Evolutionary conservation across 1,284 basidiomycete genomes (phyloP).

Genomic region (Chiua sp.): DNA sequence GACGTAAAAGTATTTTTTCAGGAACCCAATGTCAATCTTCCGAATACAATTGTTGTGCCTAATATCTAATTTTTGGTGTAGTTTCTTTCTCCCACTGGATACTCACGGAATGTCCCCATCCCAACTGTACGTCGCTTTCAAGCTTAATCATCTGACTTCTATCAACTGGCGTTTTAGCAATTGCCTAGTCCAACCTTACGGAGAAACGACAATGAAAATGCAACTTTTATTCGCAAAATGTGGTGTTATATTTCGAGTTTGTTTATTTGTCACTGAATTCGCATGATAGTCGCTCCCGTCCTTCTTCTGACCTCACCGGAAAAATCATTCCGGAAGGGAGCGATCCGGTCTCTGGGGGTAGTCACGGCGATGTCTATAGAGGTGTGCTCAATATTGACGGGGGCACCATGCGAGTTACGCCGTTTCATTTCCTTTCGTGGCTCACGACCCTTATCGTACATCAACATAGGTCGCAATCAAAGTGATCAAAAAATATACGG

Average conservation of each 20-base stretch:
- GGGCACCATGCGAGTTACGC: slow-evolving; percentile 23
- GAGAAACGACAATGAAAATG: slow-evolving; percentile 7
- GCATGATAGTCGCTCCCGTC: slow-evolving; percentile 16
- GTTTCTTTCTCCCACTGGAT: not conserved
- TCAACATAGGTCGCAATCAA: slow-evolving; percentile 31
- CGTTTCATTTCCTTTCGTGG: not conserved
- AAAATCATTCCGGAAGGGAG: slow-evolving; percentile 14
- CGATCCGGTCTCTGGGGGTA: slow-evolving; percentile 25
- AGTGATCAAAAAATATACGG: slow-evolving; percentile 26
- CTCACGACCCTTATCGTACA: not conserved
- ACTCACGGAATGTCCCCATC: not conserved
- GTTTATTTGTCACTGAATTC: not conserved
- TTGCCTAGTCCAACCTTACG: slow-evolving; percentile 11
- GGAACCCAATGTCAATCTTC: not conserved
- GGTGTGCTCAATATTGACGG: slow-evolving; percentile 24
- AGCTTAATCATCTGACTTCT: not conserved
- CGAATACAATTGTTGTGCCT: not conserved
- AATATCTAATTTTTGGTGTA: not conserved
- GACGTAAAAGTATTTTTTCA: not conserved
- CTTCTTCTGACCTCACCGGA: slow-evolving; percentile 19
- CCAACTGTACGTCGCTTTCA: slow-evolving; percentile 1
- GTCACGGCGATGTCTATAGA: slow-evolving; percentile 27
- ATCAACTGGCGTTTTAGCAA: not conserved
- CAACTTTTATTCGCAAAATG: slow-evolving; percentile 19
- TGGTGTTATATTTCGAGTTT: not conserved